Evolutionary conservation across 805 yeast species (phyloP), one percentile per base, ranked within the genome.

Genomic region (Yamadazyma endophytica): DNA sequence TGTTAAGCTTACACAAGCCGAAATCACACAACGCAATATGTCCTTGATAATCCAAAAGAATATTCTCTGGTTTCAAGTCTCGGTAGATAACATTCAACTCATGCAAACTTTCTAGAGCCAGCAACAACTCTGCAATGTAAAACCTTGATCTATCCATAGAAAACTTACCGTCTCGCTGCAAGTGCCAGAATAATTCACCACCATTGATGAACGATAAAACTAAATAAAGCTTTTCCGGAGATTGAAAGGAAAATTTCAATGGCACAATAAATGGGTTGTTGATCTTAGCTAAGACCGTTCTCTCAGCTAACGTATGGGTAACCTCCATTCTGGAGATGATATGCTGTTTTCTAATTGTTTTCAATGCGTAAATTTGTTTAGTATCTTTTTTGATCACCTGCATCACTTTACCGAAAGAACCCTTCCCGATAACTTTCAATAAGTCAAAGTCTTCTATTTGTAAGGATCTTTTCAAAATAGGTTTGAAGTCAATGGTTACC

Each of bases 401-500:
- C 97, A 92, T 92, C 32, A 92, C 98, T 61, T 92, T 92, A 31
- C 98, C 98, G 56, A 92, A 92, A 7, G 97, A 88, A 6, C 98
- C 98, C 56, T 92, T 92, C 21, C 98, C 98, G 33, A 92, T 87
- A 14, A 92, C 98, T 59, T 92, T 92, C 45, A 92, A 70, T 31
- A 92, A 64, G 48, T 88, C 96, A 61, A 92, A 90, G 52, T 90
- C 96, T 35, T 88, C 96, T 44, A 92, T 87, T 1, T 87, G 70
- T 29, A 92, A 66, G 29, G 82, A 82, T 42, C 80, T 75, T 52
- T 75, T 76, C 32, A 73, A 66, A 22, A 57, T 52, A 13, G 87
- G 82, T 55, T 79, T 79, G 59, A 76, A 83, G 49, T 82, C 87
- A 20, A 83, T 70, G 14, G 81, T 70, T 17, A 85, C 52, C 49